phyloP scores from a whole-genome alignment of 768 basidiomycete genomes.

The Daedalea quercina region DNA sequence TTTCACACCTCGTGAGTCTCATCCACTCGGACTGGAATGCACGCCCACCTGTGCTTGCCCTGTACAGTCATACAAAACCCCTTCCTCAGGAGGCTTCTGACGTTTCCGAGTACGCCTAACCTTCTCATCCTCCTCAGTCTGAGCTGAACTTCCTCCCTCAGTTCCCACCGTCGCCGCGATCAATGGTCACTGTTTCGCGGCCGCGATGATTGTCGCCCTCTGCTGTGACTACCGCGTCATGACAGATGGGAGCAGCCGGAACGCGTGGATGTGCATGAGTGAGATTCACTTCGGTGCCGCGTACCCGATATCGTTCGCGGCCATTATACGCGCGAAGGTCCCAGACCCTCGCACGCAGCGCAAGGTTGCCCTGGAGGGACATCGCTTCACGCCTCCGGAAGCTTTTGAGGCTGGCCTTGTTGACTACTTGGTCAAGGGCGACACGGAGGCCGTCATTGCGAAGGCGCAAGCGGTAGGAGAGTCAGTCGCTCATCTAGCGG shows the following conservation, averaged over 20 bases:
- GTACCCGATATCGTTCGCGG: constrained; percentile 67
- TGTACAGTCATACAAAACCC: constrained; percentile 83
- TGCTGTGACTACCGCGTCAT: constrained; percentile 87
- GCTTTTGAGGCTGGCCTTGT: constrained; percentile 59
- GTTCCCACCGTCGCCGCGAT: constrained; percentile 7
- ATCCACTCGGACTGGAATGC: no score
- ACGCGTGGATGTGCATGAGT: constrained; percentile 90
- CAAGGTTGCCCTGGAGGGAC: constrained; percentile 73
- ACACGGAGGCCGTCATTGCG: constrained; percentile 50
- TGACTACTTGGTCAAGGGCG: constrained; percentile 59
- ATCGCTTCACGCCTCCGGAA: constrained; percentile 70
- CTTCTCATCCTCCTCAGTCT: background rate
- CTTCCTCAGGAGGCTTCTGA: constrained; percentile 59
- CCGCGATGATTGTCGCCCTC: constrained; percentile 70
- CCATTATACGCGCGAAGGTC: constrained; percentile 58
- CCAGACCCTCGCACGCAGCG: constrained; percentile 51
- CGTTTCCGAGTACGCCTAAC: constrained; percentile 60
- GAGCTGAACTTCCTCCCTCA: background rate
- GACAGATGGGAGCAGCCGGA: constrained; percentile 70
- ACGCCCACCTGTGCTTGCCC: no score
- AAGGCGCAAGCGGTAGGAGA: constrained; percentile 61
- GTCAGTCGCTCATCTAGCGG: constrained; percentile 41
- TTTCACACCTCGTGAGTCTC: constrained; percentile 60
- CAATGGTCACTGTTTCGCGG: constrained; percentile 42
- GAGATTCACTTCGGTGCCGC: constrained; percentile 85